These are phyloP conservation scores for Didymellaceae sp. DNA, from an alignment of 2,329 filamentous ascomycete genomes.

Conservation along the genomic window DNA sequence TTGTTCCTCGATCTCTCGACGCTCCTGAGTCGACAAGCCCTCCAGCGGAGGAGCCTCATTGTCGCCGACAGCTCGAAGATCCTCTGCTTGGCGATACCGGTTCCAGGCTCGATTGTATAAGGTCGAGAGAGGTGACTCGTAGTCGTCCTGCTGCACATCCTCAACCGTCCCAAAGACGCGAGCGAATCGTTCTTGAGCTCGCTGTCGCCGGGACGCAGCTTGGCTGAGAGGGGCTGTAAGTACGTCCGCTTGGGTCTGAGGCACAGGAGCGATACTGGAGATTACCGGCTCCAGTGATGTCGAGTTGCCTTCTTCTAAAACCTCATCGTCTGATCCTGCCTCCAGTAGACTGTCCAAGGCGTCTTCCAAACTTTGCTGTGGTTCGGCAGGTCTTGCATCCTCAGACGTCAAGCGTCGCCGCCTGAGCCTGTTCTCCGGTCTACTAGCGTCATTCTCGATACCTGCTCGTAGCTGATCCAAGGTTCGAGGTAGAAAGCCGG, in stretches of 20 bases:
- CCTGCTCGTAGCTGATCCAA: conserved; percentile 52
- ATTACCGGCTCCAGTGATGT: neutral
- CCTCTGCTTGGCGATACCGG: conserved; percentile 53
- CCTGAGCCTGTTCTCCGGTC: conserved; percentile 39
- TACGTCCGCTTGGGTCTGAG: neutral
- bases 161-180: conserved; percentile 56
- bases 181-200: conserved; percentile 35
- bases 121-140: conserved; percentile 56
- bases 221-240: conserved; percentile 19
- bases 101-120: conserved; percentile 56
- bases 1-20: conserved; percentile 41
- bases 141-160: conserved; percentile 55
- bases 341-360: conserved; percentile 44
- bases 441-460: conserved; percentile 35
- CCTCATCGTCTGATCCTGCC: conserved; percentile 32
- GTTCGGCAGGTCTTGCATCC: conserved; percentile 28
- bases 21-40: conserved; percentile 32
- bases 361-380: conserved; percentile 43
- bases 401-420: conserved; percentile 32
- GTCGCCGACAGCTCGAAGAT: conserved; percentile 32
- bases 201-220: conserved; percentile 28
- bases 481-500: conserved; percentile 56
- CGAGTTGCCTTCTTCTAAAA: neutral
- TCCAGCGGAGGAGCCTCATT: conserved; percentile 29
- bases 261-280: neutral